Conservation (phyloP, 768 basidiomycete genomes). For the Tricholoma sp. region DNA sequence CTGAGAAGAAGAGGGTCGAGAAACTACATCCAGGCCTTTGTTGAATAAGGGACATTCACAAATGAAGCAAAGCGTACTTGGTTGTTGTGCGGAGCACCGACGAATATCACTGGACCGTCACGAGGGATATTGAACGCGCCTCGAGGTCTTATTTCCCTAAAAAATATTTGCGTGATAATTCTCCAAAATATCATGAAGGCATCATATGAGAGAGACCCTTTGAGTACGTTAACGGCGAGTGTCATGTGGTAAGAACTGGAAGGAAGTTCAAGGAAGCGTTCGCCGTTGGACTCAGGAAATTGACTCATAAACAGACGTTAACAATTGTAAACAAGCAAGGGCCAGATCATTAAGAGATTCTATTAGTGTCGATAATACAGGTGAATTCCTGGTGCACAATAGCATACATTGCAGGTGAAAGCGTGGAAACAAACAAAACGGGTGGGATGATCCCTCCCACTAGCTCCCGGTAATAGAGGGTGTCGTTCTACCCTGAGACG, state of each 20-base stretch:
- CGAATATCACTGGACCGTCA: slow-evolving; percentile 89
- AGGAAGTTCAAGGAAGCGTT: not conserved
- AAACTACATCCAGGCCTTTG: slow-evolving; percentile 50
- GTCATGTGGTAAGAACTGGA: slow-evolving; percentile 13
- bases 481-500: slow-evolving; percentile 29
- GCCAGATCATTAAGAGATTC: not conserved
- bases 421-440: not conserved
- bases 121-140: slow-evolving; percentile 93
- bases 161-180: slow-evolving; percentile 87
- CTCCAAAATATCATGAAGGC: slow-evolving; percentile 81
- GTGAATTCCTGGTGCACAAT: slow-evolving; percentile 4
- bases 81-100: slow-evolving; percentile 89
- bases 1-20: slow-evolving; percentile 84
- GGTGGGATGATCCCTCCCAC: not conserved
- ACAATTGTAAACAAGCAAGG: not conserved
- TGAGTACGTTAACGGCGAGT: slow-evolving; percentile 7
- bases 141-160: slow-evolving; percentile 90
- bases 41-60: slow-evolving; percentile 7
- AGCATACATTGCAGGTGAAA: slow-evolving; percentile 12
- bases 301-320: not conserved
- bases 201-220: slow-evolving; percentile 50
- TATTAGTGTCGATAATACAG: not conserved
- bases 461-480: slow-evolving; percentile 24
- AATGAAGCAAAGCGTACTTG: slow-evolving; percentile 45
- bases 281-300: too few relatives aligned